These are phyloP conservation scores for Lactarius pseudohatsudake DNA, from an alignment of 768 basidiomycete species.

Conservation along the genomic window DNA sequence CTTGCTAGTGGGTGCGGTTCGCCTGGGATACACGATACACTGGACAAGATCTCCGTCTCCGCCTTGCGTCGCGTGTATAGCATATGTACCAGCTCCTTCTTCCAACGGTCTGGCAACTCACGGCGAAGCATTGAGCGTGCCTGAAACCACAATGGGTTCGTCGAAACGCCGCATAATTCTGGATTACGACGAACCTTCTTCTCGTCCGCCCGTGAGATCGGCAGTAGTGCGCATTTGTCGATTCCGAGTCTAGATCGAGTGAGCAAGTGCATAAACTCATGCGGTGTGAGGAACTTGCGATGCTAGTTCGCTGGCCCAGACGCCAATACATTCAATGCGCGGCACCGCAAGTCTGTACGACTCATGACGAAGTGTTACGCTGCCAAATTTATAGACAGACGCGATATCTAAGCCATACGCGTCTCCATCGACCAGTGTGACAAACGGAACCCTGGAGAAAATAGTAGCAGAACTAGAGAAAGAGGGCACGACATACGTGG, in stretches of 20 bases:
- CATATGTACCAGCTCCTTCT: slow-evolving; percentile 78
- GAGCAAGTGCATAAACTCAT: not conserved
- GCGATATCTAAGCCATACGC: slow-evolving; percentile 92
- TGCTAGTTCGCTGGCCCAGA: slow-evolving; percentile 66
- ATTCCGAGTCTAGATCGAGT: slow-evolving; percentile 53
- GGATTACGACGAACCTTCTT: slow-evolving; percentile 55
- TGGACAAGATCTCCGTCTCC: slow-evolving; percentile 76
- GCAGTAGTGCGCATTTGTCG: slow-evolving; percentile 59
- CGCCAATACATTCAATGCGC: slow-evolving; percentile 78
- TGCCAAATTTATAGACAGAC: slow-evolving; percentile 84
- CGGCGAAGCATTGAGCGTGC: slow-evolving; percentile 62
- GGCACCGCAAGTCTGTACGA: slow-evolving; percentile 61
- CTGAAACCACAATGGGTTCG: slow-evolving; percentile 38
- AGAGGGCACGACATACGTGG: slow-evolving; percentile 42
- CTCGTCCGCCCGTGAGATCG: slow-evolving; percentile 68
- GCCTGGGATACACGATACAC: slow-evolving; percentile 5
- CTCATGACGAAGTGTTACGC: slow-evolving; percentile 68
- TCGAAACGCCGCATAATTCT: not conserved
- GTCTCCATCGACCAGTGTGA: slow-evolving; percentile 86
- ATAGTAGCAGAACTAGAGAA: not conserved
- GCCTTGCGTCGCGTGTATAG: slow-evolving; percentile 84
- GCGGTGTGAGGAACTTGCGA: slow-evolving; percentile 43
- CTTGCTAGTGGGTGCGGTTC: slow-evolving; percentile 29
- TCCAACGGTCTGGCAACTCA: slow-evolving; percentile 62
- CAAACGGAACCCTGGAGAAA: slow-evolving; percentile 62